phyloP scores from a whole-genome alignment of 495 filamentous ascomycete genomes.

The Trichoderma erinaceum region DNA sequence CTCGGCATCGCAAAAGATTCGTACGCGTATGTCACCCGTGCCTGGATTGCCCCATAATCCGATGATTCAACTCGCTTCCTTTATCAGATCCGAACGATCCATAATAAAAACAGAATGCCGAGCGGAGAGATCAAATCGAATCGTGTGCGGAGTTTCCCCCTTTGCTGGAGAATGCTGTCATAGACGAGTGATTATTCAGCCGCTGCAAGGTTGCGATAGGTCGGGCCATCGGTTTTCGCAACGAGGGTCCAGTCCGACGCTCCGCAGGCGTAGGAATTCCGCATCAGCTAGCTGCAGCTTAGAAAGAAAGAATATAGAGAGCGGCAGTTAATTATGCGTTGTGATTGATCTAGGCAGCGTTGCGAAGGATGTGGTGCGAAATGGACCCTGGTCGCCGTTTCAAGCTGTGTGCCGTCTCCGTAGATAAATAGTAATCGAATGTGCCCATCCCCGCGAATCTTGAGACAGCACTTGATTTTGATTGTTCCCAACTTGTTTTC shows the following conservation, averaged over 20 bases:
- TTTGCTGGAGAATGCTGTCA: background rate
- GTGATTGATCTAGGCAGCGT: too few species aligned
- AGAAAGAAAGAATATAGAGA: background rate
- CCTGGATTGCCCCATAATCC: too few species aligned
- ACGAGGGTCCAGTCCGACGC: background rate
- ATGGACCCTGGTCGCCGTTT: too few species aligned
- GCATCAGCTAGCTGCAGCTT: background rate
- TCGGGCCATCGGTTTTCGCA: constrained; percentile 10
- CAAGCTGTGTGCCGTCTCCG: too few species aligned
- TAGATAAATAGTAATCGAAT: too few species aligned
- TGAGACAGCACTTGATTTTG: background rate
- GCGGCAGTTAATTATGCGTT: background rate
- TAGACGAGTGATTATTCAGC: background rate
- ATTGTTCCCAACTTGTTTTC: background rate
- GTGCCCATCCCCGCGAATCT: too few species aligned
- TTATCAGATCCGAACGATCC: too few species aligned
- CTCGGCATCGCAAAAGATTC: background rate
- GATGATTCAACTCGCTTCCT: too few species aligned
- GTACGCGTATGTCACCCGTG: too few species aligned
- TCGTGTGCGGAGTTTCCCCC: constrained; percentile 11
- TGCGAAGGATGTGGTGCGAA: too few species aligned
- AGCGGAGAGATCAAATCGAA: background rate
- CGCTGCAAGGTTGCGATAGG: background rate
- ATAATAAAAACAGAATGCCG: too few species aligned
- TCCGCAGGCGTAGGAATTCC: constrained; percentile 7